Conservation (phyloP, 2,329 filamentous ascomycete species). For the Eutypa lata region DNA sequence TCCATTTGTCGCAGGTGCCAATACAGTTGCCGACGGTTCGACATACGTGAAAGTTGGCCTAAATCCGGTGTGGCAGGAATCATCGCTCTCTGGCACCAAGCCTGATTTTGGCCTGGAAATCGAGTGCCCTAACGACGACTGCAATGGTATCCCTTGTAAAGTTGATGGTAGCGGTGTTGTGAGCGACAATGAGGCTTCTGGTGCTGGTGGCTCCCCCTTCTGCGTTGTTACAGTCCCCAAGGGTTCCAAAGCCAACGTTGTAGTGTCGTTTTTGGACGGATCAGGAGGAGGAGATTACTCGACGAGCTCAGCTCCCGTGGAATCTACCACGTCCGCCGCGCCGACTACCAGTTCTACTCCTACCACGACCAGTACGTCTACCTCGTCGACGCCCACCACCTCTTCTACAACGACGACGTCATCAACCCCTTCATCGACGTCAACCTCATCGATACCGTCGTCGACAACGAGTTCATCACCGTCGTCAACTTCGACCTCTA, state of each 20-base stretch:
- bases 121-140: slow-evolving; percentile 62
- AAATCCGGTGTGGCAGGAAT: slow-evolving; percentile 69
- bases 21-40: slow-evolving; percentile 60
- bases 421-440: slow-evolving; percentile 6
- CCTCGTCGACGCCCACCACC: slow-evolving; percentile 6
- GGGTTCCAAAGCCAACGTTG: slow-evolving; percentile 64
- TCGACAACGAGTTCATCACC: slow-evolving; percentile 12
- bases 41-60: slow-evolving; percentile 75
- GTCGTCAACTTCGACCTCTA: slow-evolving; percentile 7
- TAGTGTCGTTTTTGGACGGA: slow-evolving; percentile 53
- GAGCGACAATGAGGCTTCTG: slow-evolving; percentile 50
- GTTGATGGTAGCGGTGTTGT: slow-evolving; percentile 64
- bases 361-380: slow-evolving; percentile 13
- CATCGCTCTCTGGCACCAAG: slow-evolving; percentile 50
- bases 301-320: slow-evolving; percentile 14
- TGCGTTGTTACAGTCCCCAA: slow-evolving; percentile 74
- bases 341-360: slow-evolving; percentile 30
- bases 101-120: slow-evolving; percentile 69
- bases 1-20: slow-evolving; percentile 73
- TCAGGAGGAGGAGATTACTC: slow-evolving; percentile 33
- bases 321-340: slow-evolving; percentile 22
- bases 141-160: slow-evolving; percentile 71
- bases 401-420: slow-evolving; percentile 10
- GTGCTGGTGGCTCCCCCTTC: slow-evolving; percentile 67
- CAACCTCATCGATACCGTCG: slow-evolving; percentile 2